Evolutionary conservation across 257 asterid species (phyloP).

Genomic region (Voacanga thouarsii): DNA sequence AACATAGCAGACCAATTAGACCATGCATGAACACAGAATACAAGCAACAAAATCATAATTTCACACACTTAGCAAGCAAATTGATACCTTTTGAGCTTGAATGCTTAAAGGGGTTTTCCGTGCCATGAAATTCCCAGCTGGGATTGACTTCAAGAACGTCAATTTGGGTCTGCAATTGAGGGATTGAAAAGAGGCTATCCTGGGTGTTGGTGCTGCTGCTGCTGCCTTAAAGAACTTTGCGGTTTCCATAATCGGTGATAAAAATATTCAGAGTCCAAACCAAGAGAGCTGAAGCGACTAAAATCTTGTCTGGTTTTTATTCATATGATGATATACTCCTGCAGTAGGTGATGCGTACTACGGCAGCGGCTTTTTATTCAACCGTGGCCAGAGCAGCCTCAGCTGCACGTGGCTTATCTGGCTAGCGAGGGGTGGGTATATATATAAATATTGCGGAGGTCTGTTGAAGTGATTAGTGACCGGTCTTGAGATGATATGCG

Average conservation of each 20-base stretch:
- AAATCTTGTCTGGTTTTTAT: neutral
- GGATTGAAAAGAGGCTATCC: constrained; percentile 22
- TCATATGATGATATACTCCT: neutral
- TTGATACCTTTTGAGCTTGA: constrained; percentile 63
- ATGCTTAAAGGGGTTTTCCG: constrained; percentile 16
- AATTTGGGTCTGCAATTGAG: constrained; percentile 25
- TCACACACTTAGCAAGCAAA: neutral
- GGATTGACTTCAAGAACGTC: constrained; percentile 29
- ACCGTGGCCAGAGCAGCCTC: too few species aligned
- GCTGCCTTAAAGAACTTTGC: constrained; percentile 21
- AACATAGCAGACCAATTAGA: too few species aligned
- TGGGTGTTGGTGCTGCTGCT: constrained; percentile 13
- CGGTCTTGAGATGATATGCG: too few species aligned
- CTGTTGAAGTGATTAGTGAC: too few species aligned
- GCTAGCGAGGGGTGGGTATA: too few species aligned
- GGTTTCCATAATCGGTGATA: constrained; percentile 27
- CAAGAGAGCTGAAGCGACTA: neutral
- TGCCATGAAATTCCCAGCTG: constrained; percentile 15
- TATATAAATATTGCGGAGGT: too few species aligned
- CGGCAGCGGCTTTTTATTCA: neutral
- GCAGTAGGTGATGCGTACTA: neutral
- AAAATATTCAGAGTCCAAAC: neutral
- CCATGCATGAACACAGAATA: constrained; percentile 6
- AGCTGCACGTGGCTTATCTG: too few species aligned
- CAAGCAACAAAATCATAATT: neutral